Evolutionary conservation across 371 early-diverging fungal species (phyloP), one percentile per base, ranked within the genome.

Genomic region (Encephalitozoon intestinalis): DNA sequence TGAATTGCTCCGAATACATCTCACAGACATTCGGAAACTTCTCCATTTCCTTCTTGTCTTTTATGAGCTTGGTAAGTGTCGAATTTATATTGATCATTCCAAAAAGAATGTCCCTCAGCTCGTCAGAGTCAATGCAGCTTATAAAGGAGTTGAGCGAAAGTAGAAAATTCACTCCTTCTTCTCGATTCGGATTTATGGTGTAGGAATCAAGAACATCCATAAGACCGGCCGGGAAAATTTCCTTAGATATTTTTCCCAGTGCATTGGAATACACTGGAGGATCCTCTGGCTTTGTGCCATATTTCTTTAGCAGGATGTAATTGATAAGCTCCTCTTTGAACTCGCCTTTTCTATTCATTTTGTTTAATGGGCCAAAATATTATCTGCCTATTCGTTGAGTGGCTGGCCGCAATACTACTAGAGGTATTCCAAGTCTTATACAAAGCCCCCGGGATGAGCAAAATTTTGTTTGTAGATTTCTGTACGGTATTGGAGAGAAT

Each of bases 401-500:
- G 7, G 5, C 39, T 39, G 43, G 15, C 7, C 7, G 12, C 7
- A 41, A 41, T 41, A 12, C 43, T 41, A 41, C 43, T 1, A 11
- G 7, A 18, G 49, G 21, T 46, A 46, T 46, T 46, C 18, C 12
- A 15, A 0, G 9, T 9, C 9, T 9, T 39, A 4, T 9, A 39
- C 39, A 5, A 15, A 46, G 21, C 49, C 49, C 49, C 21, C 21
- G 12, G 26, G 34, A 26, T 39, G 28, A 37, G 39, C 6, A 46
- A 44, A 26, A 73, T 65, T 50, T 39, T 50, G 50, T 82, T 82
- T 63, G 9, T 67, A 1, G 64, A 70, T 15, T 77, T 82, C 34
- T 67, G 70, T 30, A 54, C 75, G 30, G 54, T 25, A 23, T 73
- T 85, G 43, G 81, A 83, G 51, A 73, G 63, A 50, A 82, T 85